phyloP scores from a whole-genome alignment of 2,329 filamentous ascomycete genomes.

The Zymoseptoria passerinii region DNA sequence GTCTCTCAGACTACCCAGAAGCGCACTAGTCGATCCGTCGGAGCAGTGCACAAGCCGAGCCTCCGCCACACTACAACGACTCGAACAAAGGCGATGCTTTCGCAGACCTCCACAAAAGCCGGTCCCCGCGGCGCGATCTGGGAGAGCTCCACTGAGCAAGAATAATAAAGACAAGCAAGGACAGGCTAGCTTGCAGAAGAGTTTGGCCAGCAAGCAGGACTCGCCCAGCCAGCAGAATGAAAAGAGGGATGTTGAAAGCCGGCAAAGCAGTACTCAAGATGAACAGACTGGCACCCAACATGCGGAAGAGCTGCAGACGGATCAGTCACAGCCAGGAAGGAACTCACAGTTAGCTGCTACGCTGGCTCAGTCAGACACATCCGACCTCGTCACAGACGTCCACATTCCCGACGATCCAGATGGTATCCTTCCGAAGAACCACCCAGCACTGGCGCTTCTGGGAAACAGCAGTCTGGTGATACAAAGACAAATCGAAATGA shows the following conservation, averaged over 20 bases:
- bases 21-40: not conserved
- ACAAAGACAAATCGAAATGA: constrained; percentile 56
- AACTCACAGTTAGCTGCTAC: constrained; percentile 36
- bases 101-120: constrained; percentile 10
- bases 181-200: not conserved
- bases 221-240: not conserved
- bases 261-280: not conserved
- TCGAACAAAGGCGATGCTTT: constrained; percentile 14
- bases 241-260: not conserved
- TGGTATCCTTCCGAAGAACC: constrained; percentile 49
- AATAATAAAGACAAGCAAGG: not conserved
- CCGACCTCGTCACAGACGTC: constrained; percentile 49
- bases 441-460: constrained; percentile 51
- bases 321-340: constrained; percentile 22
- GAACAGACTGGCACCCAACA: constrained; percentile 1
- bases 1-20: constrained; percentile 9
- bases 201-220: not conserved
- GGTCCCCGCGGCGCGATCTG: not conserved
- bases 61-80: constrained; percentile 1
- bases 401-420: constrained; percentile 53
- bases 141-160: constrained; percentile 8
- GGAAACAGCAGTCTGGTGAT: constrained; percentile 55
- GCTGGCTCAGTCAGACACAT: constrained; percentile 39
- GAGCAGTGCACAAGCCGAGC: not conserved
- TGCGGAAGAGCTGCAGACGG: constrained; percentile 8